Base-by-base conservation (phyloP, 768 basidiomycete species). In the Antrodiella citrinella region DNA sequence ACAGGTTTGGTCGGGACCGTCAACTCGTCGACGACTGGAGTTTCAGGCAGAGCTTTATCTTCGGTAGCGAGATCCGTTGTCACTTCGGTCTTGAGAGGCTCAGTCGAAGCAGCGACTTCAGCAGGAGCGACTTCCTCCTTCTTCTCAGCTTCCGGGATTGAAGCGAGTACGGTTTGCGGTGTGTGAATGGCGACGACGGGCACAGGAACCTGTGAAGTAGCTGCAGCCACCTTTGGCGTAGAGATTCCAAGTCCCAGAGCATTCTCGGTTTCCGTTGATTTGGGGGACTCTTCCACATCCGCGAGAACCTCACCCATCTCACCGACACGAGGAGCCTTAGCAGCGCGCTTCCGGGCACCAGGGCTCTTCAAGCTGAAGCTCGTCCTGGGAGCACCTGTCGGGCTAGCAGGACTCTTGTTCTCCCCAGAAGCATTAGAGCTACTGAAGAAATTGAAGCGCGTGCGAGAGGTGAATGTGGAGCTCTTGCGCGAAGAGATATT, bases 231-330 rank as follows among this genome's bases (percentile, higher is more conserved):
- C 49, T 30, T 45, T 43, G 35, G 49, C 51, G 47, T 50, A 20
- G 53, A 54, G 23, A 54, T 52, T 4, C 25, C 57, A 59, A 56
- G 57, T 59, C 25, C 51, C 47, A 24, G 30, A 40, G 12, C 52
- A 40, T 48, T 53, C 43, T 15, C 60, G 7, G 70, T 65, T n/a
- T 54, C 49, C 45, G 62, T 68, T 51, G 62, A 61, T 51, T 62
- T 62, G 21, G 61, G 57, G 2, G 65, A 66, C 56, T 67, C 69
- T 3, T 70, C 72, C 56, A 77, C 79, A 59, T 86, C 84, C 19
- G 71, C 64, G 25, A 86, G 57, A 13, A 80, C 68, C 60, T 87
- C 86, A 9, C 86, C 86, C 76, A 85, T 73, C 67, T 89, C 86
- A 15, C 82, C 83, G 19, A 82, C 66, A 48, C 68, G 30, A 35